Conservation (phyloP, 2,329 filamentous ascomycete genomes). For the Leptosphaerulina australis region DNA sequence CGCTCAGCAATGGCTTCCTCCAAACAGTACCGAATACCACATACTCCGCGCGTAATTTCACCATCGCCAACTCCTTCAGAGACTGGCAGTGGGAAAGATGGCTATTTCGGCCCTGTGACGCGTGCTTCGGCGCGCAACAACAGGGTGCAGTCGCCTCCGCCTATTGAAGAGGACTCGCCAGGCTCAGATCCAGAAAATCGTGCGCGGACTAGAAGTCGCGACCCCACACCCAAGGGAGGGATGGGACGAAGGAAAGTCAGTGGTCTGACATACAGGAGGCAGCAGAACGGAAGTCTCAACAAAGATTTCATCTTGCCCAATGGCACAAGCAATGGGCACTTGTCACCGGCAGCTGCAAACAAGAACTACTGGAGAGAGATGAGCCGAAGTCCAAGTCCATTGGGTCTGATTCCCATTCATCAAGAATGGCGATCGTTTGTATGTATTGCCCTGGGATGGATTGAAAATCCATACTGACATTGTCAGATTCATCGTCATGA, state of each 20-base stretch:
- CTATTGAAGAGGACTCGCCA: conserved; percentile 67
- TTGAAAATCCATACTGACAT: conserved; percentile 22
- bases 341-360: conserved; percentile 67
- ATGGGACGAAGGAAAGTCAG: conserved; percentile 53
- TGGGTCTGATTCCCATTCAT: conserved; percentile 95
- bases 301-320: conserved; percentile 51
- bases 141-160: conserved; percentile 62
- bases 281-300: conserved; percentile 38
- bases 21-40: conserved; percentile 67
- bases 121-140: conserved; percentile 73
- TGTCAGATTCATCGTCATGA: conserved; percentile 82
- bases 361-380: conserved; percentile 85
- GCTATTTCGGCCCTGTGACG: conserved; percentile 76
- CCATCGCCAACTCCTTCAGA: conserved; percentile 70
- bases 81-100: conserved; percentile 56
- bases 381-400: conserved; percentile 87
- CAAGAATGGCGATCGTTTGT: conserved; percentile 88
- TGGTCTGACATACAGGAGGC: conserved; percentile 60
- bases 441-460: conserved; percentile 26
- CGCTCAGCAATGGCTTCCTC: conserved; percentile 53
- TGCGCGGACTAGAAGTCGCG: conserved; percentile 73
- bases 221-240: conserved; percentile 59
- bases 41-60: conserved; percentile 85
- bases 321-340: conserved; percentile 66
- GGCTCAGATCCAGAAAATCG: conserved; percentile 61